These are phyloP conservation scores for Rhododendron molle DNA, from an alignment of 148 eudicot genomes.

Conservation along the genomic window DNA sequence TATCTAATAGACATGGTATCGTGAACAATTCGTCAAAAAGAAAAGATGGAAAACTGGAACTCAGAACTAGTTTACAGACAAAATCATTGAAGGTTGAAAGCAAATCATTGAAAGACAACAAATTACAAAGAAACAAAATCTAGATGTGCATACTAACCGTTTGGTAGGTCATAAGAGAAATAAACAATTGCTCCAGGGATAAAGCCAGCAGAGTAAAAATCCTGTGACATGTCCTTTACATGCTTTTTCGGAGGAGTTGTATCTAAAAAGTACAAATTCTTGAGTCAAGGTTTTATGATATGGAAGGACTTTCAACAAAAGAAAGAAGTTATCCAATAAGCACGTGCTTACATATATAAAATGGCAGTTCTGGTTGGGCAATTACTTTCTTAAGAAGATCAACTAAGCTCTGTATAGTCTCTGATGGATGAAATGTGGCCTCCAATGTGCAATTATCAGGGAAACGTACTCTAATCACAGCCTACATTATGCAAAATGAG, in stretches of 20 bases:
- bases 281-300: background rate
- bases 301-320: background rate
- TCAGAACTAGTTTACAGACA: background rate
- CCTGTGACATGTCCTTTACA: constrained; percentile 59
- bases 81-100: background rate
- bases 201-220: constrained; percentile 86
- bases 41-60: background rate
- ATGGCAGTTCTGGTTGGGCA: constrained; percentile 66
- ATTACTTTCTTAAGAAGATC: constrained; percentile 68
- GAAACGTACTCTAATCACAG: constrained; percentile 68
- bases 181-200: constrained; percentile 93
- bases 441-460: constrained; percentile 75
- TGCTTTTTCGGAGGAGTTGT: constrained; percentile 89
- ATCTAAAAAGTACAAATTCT: constrained; percentile 27
- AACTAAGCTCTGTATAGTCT: constrained; percentile 54
- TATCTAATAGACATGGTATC: background rate
- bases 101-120: background rate
- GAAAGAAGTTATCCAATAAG: background rate
- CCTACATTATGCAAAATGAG: constrained; percentile 30
- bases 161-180: constrained; percentile 61
- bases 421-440: constrained; percentile 81
- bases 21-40: background rate
- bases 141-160: constrained; percentile 32
- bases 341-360: constrained; percentile 53
- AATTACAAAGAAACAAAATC: background rate